Evolutionary conservation across 2,329 filamentous ascomycete species (phyloP).

Genomic region (Talaromyces atroroseus): DNA sequence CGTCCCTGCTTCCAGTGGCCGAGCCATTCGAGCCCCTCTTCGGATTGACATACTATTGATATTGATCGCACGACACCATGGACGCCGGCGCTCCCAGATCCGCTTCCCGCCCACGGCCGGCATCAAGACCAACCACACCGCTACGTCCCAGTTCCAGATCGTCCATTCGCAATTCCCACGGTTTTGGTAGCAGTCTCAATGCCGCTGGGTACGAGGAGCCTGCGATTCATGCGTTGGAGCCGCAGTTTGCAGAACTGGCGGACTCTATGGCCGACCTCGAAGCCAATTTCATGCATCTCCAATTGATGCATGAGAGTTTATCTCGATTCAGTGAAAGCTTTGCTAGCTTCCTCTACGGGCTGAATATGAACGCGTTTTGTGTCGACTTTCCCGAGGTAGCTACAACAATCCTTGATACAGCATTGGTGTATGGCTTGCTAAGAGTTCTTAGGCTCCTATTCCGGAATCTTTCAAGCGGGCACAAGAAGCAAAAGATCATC

Average conservation of each 20-base stretch:
- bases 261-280: conserved; percentile 94
- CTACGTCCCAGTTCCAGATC: conserved; percentile 84
- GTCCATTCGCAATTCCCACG: conserved; percentile 73
- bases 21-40: neutral
- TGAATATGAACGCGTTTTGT: conserved; percentile 99
- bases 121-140: conserved; percentile 82
- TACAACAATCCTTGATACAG: conserved; percentile 30
- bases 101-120: conserved; percentile 55
- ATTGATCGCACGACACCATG: conserved; percentile 18
- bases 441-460: conserved; percentile 63
- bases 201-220: conserved; percentile 49
- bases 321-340: conserved; percentile 94
- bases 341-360: conserved; percentile 85
- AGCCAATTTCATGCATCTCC: conserved; percentile 94
- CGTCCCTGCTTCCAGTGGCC: no score
- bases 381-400: conserved; percentile 98
- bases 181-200: conserved; percentile 38
- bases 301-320: conserved; percentile 92
- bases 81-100: conserved; percentile 40
- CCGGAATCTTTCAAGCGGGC: conserved; percentile 72
- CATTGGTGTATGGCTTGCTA: neutral
- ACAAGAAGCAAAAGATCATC: conserved; percentile 52
- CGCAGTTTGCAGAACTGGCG: conserved; percentile 85
- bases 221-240: conserved; percentile 71
- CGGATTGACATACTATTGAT: neutral